A percentile compares a stretch with the other conserved stretches of the same genome.
phyloP scores from a whole-genome alignment of 2,329 filamentous ascomycete genomes.

The Talaromyces sp. region DNA sequence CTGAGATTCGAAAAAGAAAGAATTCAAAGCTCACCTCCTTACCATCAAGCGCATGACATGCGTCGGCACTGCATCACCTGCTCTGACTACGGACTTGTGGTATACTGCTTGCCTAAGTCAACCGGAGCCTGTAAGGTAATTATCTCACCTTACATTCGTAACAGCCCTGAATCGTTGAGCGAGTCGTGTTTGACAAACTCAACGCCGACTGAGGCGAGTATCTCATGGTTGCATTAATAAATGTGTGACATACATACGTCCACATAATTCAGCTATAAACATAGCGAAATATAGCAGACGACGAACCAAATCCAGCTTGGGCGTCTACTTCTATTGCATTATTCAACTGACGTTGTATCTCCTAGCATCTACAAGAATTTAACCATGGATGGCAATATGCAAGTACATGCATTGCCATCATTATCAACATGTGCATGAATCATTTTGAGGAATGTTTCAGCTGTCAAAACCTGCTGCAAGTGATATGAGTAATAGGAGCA shows the following conservation, averaged over 20 bases:
- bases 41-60: neutral
- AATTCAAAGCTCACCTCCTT: neutral
- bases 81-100: neutral
- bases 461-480: neutral
- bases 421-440: neutral
- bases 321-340: neutral
- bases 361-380: neutral
- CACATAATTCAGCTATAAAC: neutral
- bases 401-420: neutral
- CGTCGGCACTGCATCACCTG: neutral
- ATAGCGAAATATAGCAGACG: neutral
- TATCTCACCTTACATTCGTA: neutral
- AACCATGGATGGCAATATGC: neutral
- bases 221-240: neutral
- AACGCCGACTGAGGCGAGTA: neutral
- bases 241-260: neutral
- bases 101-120: neutral
- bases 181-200: neutral
- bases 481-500: neutral
- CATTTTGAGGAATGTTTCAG: neutral
- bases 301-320: neutral
- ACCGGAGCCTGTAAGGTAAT: neutral
- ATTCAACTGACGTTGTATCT: neutral
- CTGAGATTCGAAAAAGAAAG: neutral
- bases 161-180: no score